Conservation (phyloP, 495 filamentous ascomycete genomes). For the Aspergillus taichungensis region DNA sequence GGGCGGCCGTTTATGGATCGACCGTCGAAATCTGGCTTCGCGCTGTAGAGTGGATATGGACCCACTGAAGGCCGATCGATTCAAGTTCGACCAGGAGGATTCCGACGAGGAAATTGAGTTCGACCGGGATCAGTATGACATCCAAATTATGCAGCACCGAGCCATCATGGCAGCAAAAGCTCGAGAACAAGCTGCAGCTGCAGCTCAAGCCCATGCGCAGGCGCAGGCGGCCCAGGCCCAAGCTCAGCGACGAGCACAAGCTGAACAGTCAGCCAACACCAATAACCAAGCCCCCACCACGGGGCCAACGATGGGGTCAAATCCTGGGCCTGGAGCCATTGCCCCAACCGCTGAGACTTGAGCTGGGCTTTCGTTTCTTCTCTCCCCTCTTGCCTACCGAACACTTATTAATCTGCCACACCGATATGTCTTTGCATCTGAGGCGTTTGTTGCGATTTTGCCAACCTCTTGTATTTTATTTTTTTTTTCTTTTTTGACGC, state of each 20-base stretch:
- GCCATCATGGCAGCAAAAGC: slow-evolving; percentile 53
- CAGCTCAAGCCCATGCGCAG: slow-evolving; percentile 41
- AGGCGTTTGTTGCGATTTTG: slow-evolving; percentile 29
- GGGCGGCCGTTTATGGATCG: slow-evolving; percentile 71
- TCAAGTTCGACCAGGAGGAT: slow-evolving; percentile 67
- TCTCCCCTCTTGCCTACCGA: slow-evolving; percentile 12
- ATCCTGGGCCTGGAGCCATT: slow-evolving; percentile 24
- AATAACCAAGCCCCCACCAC: slow-evolving; percentile 13
- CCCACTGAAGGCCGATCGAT: slow-evolving; percentile 55
- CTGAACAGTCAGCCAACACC: slow-evolving; percentile 30
- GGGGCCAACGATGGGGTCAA: slow-evolving; percentile 26
- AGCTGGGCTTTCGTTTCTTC: slow-evolving; percentile 20
- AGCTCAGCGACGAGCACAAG: slow-evolving; percentile 31
- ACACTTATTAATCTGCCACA: slow-evolving; percentile 10
- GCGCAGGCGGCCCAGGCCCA: slow-evolving; percentile 35
- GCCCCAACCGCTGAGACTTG: slow-evolving; percentile 26
- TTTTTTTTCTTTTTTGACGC: slow-evolving; percentile 16
- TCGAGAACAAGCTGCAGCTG: slow-evolving; percentile 37
- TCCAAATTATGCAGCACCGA: slow-evolving; percentile 61
- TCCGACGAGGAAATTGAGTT: slow-evolving; percentile 66
- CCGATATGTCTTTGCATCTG: slow-evolving; percentile 25
- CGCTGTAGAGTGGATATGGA: slow-evolving; percentile 43
- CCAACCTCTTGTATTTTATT: slow-evolving; percentile 12
- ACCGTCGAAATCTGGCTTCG: slow-evolving; percentile 51
- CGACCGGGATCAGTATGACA: slow-evolving; percentile 61